Conservation (phyloP, 192 early-diverging fungal species). For the Podila epicladia region DNA sequence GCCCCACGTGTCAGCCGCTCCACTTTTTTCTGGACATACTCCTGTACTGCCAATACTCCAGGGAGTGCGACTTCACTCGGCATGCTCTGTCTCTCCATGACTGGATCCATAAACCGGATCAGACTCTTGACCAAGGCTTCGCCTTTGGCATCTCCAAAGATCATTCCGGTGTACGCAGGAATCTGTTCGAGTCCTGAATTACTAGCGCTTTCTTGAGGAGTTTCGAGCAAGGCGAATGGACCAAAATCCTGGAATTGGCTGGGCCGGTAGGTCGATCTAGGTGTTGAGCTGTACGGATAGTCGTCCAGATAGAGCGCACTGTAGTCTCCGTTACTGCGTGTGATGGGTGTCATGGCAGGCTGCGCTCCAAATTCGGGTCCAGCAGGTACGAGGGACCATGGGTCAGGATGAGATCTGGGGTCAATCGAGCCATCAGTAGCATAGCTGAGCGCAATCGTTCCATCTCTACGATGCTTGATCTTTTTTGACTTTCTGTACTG, state of each 20-base stretch:
- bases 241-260: constrained; percentile 45
- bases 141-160: constrained; percentile 67
- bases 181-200: constrained; percentile 31
- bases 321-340: constrained; percentile 8
- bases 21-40: constrained; percentile 43
- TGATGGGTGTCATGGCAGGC: constrained; percentile 15
- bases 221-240: constrained; percentile 33
- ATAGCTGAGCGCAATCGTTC: constrained; percentile 45
- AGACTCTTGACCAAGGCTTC: constrained; percentile 70
- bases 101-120: constrained; percentile 56
- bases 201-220: constrained; percentile 8
- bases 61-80: constrained; percentile 13
- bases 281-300: constrained; percentile 33
- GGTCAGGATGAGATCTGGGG: constrained; percentile 46
- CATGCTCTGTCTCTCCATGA: constrained; percentile 15
- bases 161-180: constrained; percentile 57
- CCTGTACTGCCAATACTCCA: constrained; percentile 43
- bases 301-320: constrained; percentile 38
- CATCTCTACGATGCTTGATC: constrained; percentile 44
- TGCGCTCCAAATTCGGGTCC: constrained; percentile 26
- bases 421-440: constrained; percentile 47
- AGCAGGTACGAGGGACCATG: constrained; percentile 43
- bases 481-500: constrained; percentile 49
- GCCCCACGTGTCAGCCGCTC: constrained; percentile 56
- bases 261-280: constrained; percentile 9